Evolutionary conservation across 305 asterid species (phyloP).

Genomic region (Ilex paraguariensis): DNA sequence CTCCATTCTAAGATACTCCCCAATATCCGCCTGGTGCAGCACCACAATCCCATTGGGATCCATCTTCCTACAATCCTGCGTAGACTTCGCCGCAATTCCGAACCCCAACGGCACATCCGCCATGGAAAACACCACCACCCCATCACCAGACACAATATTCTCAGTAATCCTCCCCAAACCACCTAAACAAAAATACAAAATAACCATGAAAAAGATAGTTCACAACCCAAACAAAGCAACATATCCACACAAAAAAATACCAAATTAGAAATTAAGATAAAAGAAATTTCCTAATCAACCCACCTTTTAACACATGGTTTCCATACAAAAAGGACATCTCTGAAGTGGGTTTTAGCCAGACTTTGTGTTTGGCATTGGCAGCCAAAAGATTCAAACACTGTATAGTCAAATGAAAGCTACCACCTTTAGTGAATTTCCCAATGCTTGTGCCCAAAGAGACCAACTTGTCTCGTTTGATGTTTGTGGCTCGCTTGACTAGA

Average conservation of each 20-base stretch:
- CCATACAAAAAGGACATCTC: too few relatives aligned
- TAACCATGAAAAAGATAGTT: background rate
- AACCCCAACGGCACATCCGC: conserved; percentile 73
- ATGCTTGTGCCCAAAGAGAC: conserved; percentile 73
- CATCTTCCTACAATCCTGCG: too few relatives aligned
- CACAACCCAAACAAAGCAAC: background rate
- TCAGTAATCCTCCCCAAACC: conserved; percentile 93
- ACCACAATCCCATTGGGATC: too few relatives aligned
- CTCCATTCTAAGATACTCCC: too few relatives aligned
- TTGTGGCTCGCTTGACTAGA: conserved; percentile 75
- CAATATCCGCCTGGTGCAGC: too few relatives aligned
- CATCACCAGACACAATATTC: conserved; percentile 69
- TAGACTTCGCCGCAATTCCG: too few relatives aligned
- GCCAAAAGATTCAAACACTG: conserved; percentile 59
- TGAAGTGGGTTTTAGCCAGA: too few relatives aligned
- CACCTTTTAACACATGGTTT: conserved; percentile 1
- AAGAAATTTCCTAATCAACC: too few relatives aligned
- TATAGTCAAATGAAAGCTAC: conserved; percentile 62
- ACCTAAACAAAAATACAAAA: background rate
- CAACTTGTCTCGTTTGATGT: conserved; percentile 71
- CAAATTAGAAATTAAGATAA: too few relatives aligned
- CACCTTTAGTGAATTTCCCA: conserved; percentile 68
- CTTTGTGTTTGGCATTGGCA: conserved; percentile 41
- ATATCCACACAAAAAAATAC: background rate
- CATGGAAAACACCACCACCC: conserved; percentile 87